Percentiles rank a stretch among this genome's conserved stretches.
These are phyloP conservation scores for Fusarium chlamydosporum DNA, from an alignment of 2,329 filamentous ascomycete species.

Conservation along the genomic window DNA sequence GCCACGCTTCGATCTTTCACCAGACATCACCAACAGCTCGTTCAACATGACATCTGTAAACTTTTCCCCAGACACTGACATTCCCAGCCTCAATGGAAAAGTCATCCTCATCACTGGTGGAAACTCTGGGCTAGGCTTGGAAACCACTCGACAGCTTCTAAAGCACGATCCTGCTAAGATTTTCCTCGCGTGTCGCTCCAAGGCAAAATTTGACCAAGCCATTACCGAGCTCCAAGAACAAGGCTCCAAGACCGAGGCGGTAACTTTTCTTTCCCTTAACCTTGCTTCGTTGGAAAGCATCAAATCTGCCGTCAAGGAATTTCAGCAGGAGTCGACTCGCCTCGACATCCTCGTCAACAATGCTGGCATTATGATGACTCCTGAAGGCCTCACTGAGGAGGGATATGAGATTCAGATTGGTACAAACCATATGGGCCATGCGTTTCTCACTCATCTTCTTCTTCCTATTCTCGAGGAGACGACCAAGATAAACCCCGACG, in stretches of 20 bases:
- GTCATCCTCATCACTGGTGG: constrained; percentile 20
- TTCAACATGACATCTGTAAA: neutral
- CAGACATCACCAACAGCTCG: neutral
- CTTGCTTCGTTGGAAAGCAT: constrained; percentile 13
- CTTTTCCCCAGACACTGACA: constrained; percentile 9
- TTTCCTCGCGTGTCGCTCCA: constrained; percentile 18
- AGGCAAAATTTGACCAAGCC: constrained; percentile 15
- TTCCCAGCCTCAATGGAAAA: constrained; percentile 10
- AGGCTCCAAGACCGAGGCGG: neutral
- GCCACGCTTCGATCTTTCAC: neutral
- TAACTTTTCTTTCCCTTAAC: neutral
- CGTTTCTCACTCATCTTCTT: neutral
- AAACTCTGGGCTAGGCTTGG: constrained; percentile 6
- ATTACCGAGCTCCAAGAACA: neutral
- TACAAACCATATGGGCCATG: constrained; percentile 15
- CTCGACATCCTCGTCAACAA: constrained; percentile 15
- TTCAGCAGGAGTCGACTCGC: neutral
- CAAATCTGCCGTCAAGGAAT: neutral
- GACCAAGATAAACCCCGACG: constrained; percentile 6
- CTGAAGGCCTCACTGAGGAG: constrained; percentile 8
- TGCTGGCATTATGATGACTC: constrained; percentile 22
- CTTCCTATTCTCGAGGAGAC: constrained; percentile 4
- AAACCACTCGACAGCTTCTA: constrained; percentile 1
- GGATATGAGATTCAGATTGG: constrained; percentile 22
- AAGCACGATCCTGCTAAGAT: constrained; percentile 14